A percentile compares a stretch with the other conserved stretches of the same genome.
phyloP scores from a whole-genome alignment of 305 asterid species.

The Andrographis paniculata region DNA sequence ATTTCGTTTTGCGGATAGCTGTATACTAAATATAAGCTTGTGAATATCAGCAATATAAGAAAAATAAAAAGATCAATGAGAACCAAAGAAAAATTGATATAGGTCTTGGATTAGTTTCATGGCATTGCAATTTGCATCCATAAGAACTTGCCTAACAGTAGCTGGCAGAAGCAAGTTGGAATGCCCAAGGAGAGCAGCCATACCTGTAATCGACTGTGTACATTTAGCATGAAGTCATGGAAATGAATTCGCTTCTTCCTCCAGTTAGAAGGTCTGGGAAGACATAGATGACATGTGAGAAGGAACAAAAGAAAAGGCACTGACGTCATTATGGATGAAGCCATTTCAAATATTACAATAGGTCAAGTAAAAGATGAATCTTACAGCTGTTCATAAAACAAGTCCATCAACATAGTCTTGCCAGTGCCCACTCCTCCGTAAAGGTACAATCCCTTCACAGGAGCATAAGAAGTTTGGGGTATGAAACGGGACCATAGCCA shows the following conservation, averaged over 20 bases:
- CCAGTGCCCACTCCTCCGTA: conserved; percentile 99
- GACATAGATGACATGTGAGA: conserved; percentile 12
- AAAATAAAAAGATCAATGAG: not conserved
- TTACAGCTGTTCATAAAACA: conserved; percentile 75
- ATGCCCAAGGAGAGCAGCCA: conserved; percentile 18
- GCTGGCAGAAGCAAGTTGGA: not conserved
- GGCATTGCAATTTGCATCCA: not conserved
- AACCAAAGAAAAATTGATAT: too few species aligned
- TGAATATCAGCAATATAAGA: too few species aligned
- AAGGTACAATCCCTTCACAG: conserved; percentile 91
- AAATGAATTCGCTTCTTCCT: conserved; percentile 98
- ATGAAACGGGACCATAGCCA: conserved; percentile 96
- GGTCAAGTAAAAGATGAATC: conserved; percentile 17
- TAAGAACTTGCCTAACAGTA: not conserved
- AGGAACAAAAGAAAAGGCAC: conserved; percentile 1
- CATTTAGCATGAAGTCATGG: conserved; percentile 91
- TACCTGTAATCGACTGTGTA: conserved; percentile 89
- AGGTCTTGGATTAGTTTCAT: not conserved
- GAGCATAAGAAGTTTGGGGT: conserved; percentile 62
- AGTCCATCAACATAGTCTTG: conserved; percentile 97
- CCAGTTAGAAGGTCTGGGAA: conserved; percentile 76
- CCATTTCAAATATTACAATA: conserved; percentile 10
- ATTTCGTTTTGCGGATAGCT: too few species aligned
- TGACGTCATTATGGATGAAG: not conserved
- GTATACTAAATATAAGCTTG: too few species aligned